These are phyloP conservation scores for Cutaneotrichosporon dermatis DNA, from an alignment of 1,284 basidiomycete species.

Conservation along the genomic window DNA sequence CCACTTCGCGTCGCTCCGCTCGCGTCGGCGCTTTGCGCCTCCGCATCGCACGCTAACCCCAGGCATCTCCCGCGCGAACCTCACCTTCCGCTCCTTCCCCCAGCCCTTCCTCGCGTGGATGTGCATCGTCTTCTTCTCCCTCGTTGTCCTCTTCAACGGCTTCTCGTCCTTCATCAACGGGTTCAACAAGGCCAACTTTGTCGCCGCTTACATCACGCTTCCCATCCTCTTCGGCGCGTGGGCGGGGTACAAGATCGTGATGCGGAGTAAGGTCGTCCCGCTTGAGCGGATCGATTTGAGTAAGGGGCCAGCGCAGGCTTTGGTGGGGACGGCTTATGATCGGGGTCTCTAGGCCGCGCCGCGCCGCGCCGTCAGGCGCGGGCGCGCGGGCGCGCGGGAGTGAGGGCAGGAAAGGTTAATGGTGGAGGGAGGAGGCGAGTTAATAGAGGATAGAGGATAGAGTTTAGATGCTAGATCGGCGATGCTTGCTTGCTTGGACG, in stretches of 20 bases:
- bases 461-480: too few species aligned
- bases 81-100: conserved; percentile 61
- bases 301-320: conserved; percentile 9
- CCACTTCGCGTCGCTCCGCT: too few species aligned
- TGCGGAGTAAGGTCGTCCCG: conserved; percentile 20
- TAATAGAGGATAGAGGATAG: too few species aligned
- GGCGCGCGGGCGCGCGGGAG: too few species aligned
- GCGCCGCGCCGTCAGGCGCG: too few species aligned
- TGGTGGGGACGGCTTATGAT: conserved; percentile 12
- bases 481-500: too few species aligned
- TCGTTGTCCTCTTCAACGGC: conserved; percentile 18
- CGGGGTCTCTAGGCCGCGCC: too few species aligned
- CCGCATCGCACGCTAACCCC: neutral
- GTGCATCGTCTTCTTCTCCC: conserved; percentile 14
- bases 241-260: conserved; percentile 12
- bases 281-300: conserved; percentile 70
- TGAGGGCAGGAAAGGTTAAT: too few species aligned
- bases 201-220: conserved; percentile 22
- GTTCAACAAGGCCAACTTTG: conserved; percentile 16
- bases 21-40: too few species aligned
- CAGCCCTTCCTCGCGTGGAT: conserved; percentile 30
- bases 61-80: conserved; percentile 52
- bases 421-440: too few species aligned
- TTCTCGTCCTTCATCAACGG: conserved; percentile 6
- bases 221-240: conserved; percentile 15